Conservation (phyloP, 495 filamentous ascomycete genomes). For the Neurospora sp. region DNA sequence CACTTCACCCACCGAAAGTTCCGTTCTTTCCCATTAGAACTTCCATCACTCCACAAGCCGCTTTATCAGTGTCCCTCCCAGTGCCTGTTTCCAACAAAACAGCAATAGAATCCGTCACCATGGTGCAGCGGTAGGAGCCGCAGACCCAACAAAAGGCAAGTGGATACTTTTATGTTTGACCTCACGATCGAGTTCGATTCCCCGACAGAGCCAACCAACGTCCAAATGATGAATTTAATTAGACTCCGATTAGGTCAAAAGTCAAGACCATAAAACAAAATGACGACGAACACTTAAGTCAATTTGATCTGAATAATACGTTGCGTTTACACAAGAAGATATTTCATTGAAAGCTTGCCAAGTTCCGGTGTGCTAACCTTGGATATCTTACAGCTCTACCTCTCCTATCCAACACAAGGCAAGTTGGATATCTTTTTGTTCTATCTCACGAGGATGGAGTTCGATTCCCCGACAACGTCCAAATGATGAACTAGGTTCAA, state of each 20-base stretch:
- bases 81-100: not conserved
- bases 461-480: not conserved
- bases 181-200: not conserved
- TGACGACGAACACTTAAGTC: no score
- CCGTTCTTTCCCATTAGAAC: not conserved
- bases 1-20: not conserved
- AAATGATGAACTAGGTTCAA: not conserved
- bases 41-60: not conserved
- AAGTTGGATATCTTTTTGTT: not conserved
- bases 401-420: not conserved
- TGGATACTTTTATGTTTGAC: not conserved
- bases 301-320: no score
- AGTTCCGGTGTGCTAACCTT: not conserved
- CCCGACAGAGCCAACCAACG: not conserved
- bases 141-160: not conserved
- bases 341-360: not conserved
- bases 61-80: not conserved
- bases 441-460: not conserved
- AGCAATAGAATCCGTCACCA: not conserved
- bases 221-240: not conserved
- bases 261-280: no score
- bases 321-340: no score
- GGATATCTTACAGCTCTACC: not conserved
- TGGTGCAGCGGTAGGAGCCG: not conserved
- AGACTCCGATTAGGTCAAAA: not conserved